Evolutionary conservation across 2,329 filamentous ascomycete genomes (phyloP).

Genomic region (Tolypocladium guangdongense): DNA sequence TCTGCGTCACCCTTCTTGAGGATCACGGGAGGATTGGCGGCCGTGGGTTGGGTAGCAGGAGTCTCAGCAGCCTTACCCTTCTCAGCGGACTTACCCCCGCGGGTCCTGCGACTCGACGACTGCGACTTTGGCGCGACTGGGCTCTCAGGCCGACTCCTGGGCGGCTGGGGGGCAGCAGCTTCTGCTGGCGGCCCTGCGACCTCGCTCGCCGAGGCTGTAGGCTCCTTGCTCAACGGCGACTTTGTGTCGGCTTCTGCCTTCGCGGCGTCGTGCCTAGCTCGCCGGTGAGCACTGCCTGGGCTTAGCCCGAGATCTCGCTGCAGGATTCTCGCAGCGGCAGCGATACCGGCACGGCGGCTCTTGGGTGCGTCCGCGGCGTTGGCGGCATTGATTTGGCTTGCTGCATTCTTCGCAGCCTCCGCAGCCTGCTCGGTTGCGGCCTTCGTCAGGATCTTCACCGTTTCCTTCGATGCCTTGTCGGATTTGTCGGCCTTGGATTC

Average conservation of each 20-base stretch:
- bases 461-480: constrained; percentile 44
- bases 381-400: constrained; percentile 22
- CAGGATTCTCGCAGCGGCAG: constrained; percentile 52
- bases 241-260: constrained; percentile 42
- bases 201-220: constrained; percentile 10
- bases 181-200: constrained; percentile 10
- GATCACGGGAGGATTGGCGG: constrained; percentile 24
- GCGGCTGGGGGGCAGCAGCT: constrained; percentile 7
- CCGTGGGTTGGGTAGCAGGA: constrained; percentile 13
- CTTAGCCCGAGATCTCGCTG: constrained; percentile 57
- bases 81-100: constrained; percentile 26
- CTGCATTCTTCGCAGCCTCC: constrained; percentile 32
- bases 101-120: constrained; percentile 16
- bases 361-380: constrained; percentile 32
- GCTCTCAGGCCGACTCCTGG: constrained; percentile 12
- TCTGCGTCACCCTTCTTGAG: constrained; percentile 26
- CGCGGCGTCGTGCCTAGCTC: constrained; percentile 46
- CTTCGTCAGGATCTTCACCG: constrained; percentile 52
- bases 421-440: constrained; percentile 36
- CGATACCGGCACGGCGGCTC: constrained; percentile 48
- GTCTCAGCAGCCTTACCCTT: constrained; percentile 26
- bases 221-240: constrained; percentile 22
- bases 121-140: constrained; percentile 15
- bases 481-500: constrained; percentile 45
- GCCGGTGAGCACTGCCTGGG: constrained; percentile 50